A percentile compares a stretch with the other conserved stretches of the same genome.
phyloP scores from a whole-genome alignment of 148 eudicot species.

The Nepenthes gracilis region DNA sequence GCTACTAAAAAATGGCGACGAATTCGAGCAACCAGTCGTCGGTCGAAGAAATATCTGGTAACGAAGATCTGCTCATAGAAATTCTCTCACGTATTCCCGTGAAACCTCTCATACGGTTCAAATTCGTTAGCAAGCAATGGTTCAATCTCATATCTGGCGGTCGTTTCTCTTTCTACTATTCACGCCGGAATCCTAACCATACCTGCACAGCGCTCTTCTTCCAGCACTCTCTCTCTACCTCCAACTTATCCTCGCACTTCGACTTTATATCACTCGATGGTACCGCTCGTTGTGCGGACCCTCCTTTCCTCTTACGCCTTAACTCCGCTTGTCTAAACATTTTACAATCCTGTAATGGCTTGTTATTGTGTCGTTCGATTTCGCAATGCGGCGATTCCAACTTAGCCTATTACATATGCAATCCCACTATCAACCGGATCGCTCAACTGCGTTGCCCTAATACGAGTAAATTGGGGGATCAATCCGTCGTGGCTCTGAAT shows the following conservation, averaged over 20 bases:
- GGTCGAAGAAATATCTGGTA: conserved; percentile 13
- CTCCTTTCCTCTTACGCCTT: conserved; percentile 19
- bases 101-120: conserved; percentile 29
- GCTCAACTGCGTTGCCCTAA: background rate
- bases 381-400: background rate
- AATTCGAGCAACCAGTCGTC: conserved; percentile 8
- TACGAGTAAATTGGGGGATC: background rate
- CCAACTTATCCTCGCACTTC: conserved; percentile 7
- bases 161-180: conserved; percentile 30
- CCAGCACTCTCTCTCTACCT: conserved; percentile 15
- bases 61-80: conserved; percentile 26
- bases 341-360: conserved; percentile 31
- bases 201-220: conserved; percentile 26
- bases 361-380: conserved; percentile 22
- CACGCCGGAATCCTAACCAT: conserved; percentile 12
- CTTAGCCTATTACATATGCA: conserved; percentile 11
- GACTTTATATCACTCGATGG: conserved; percentile 12
- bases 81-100: conserved; percentile 23
- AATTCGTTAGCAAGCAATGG: conserved; percentile 24
- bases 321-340: conserved; percentile 15
- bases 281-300: background rate
- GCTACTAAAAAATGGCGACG: background rate
- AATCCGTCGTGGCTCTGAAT: conserved; percentile 7
- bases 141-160: conserved; percentile 15
- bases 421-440: conserved; percentile 27